phyloP scores from a whole-genome alignment of 2,329 filamentous ascomycete genomes.

The Trichoderma oligosporum region DNA sequence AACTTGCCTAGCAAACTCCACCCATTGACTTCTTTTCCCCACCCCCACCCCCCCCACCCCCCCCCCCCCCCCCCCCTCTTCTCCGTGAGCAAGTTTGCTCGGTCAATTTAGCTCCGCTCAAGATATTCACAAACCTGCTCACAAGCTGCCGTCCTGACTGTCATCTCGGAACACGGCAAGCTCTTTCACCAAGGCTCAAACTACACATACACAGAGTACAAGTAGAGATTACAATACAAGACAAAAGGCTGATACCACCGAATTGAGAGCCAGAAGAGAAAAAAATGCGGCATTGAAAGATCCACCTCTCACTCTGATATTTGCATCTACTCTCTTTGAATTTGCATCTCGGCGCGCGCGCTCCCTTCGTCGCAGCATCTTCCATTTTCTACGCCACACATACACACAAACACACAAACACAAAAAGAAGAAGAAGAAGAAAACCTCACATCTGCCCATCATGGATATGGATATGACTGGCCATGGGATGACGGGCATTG shows the following conservation, averaged over 20 bases:
- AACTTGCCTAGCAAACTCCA: neutral
- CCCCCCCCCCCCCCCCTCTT: conserved; percentile 9
- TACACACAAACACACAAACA: too few relatives aligned
- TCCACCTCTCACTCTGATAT: neutral
- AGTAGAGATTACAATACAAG: neutral
- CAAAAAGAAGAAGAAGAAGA: too few relatives aligned
- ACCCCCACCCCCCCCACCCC: conserved; percentile 7
- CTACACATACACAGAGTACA: neutral
- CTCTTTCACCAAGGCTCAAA: too few relatives aligned
- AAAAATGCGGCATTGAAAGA: neutral
- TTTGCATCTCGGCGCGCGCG: too few relatives aligned
- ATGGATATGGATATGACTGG: conserved; percentile 26
- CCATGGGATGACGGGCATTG: conserved; percentile 35
- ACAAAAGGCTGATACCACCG: too few relatives aligned
- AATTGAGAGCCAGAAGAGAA: neutral
- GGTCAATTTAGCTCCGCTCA: neutral
- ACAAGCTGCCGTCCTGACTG: neutral
- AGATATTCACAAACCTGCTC: conserved; percentile 12
- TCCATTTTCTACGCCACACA: too few relatives aligned
- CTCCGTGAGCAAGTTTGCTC: conserved; percentile 19
- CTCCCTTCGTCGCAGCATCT: too few relatives aligned
- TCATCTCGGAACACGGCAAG: conserved; percentile 8
- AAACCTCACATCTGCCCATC: neutral
- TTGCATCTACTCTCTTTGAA: neutral
- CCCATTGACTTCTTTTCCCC: too few relatives aligned